Evolutionary conservation across 2,329 filamentous ascomycete species (phyloP).

Genomic region (Aureobasidium vineae): DNA sequence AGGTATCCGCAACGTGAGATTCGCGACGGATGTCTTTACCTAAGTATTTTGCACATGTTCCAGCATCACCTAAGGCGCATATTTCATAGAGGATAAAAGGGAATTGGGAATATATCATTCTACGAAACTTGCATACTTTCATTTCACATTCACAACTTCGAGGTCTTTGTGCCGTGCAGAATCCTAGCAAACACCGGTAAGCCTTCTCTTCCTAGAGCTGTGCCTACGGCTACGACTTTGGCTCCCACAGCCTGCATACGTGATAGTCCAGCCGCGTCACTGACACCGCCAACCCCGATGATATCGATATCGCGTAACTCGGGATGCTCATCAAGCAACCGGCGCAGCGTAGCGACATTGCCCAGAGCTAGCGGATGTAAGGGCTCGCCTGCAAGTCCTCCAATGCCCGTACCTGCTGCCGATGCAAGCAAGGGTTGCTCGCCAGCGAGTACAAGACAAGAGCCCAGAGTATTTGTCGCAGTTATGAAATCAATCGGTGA

Average conservation of each 20-base stretch:
- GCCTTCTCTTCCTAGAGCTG: constrained; percentile 64
- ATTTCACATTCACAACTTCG: neutral
- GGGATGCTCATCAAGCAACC: constrained; percentile 54
- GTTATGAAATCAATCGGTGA: constrained; percentile 66
- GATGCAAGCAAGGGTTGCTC: constrained; percentile 47
- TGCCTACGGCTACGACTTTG: constrained; percentile 65
- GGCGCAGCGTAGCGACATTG: constrained; percentile 68
- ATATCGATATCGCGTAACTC: constrained; percentile 57
- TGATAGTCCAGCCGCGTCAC: constrained; percentile 59
- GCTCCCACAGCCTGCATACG: constrained; percentile 69
- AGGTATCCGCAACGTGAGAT: constrained; percentile 30
- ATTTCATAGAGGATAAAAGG: neutral
- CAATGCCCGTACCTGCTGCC: constrained; percentile 57
- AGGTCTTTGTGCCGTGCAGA: constrained; percentile 17
- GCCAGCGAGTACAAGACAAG: constrained; percentile 57
- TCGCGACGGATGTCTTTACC: constrained; percentile 36
- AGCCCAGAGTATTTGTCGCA: constrained; percentile 71
- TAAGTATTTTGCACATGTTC: constrained; percentile 28
- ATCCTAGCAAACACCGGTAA: constrained; percentile 63
- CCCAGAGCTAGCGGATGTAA: constrained; percentile 72
- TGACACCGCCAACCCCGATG: constrained; percentile 71
- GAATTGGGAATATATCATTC: neutral
- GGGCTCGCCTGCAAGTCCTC: constrained; percentile 69
- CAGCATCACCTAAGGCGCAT: neutral
- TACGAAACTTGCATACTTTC: neutral